These are phyloP conservation scores for Nissolia schottii DNA, from an alignment of 306 rosid species.

Conservation along the genomic window DNA sequence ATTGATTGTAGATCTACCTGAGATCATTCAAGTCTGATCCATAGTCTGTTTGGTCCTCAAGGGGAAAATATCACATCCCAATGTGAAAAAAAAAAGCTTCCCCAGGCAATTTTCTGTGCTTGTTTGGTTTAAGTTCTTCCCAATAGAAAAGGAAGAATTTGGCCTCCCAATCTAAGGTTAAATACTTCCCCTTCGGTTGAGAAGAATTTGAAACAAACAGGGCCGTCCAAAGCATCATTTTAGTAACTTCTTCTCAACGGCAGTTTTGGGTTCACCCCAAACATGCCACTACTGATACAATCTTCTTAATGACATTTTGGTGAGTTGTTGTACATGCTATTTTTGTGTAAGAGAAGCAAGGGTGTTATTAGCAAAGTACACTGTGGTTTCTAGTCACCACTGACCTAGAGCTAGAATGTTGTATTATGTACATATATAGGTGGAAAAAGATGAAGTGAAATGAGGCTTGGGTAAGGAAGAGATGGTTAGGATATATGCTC, in stretches of 20 bases:
- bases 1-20: constrained; percentile 19
- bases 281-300: not conserved
- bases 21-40: not conserved
- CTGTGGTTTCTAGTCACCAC: constrained; percentile 1
- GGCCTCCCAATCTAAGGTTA: too few relatives aligned
- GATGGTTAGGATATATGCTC: not conserved
- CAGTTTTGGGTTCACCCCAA: too few relatives aligned
- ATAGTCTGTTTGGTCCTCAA: too few relatives aligned
- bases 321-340: constrained; percentile 13
- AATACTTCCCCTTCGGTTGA: too few relatives aligned
- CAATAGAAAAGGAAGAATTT: too few relatives aligned
- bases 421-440: not conserved
- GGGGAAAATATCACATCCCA: too few relatives aligned
- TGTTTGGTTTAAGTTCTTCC: too few relatives aligned
- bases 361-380: constrained; percentile 5
- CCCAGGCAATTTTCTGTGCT: too few relatives aligned
- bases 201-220: too few relatives aligned
- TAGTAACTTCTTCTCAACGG: too few relatives aligned
- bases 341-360: constrained; percentile 37
- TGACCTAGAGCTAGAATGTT: not conserved
- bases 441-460: not conserved
- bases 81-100: too few relatives aligned
- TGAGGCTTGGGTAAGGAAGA: not conserved
- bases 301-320: not conserved
- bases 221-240: too few relatives aligned